Conservation (phyloP, 2,329 filamentous ascomycete species). For the Sordariomycetes sp. region DNA sequence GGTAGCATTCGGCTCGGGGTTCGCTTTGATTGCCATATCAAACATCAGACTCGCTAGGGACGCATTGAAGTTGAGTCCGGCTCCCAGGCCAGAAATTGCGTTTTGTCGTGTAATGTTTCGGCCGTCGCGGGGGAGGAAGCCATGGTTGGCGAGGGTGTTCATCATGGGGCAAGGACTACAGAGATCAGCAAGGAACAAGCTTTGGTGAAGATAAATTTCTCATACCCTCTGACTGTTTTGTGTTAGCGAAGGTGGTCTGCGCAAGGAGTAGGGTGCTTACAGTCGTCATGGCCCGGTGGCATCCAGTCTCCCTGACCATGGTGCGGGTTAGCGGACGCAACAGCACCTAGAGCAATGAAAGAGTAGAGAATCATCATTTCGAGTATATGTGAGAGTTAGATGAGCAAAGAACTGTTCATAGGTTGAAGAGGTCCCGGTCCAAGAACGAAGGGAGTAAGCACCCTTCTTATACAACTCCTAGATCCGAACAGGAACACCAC, state of each 20-base stretch:
- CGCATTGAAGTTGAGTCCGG: slow-evolving; percentile 32
- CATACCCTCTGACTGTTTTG: too few species aligned
- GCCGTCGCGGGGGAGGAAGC: slow-evolving; percentile 36
- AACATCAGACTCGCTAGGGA: slow-evolving; percentile 30
- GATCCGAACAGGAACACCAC: too few species aligned
- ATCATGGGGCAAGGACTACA: slow-evolving; percentile 39
- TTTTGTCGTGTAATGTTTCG: slow-evolving; percentile 27
- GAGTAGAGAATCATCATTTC: too few species aligned
- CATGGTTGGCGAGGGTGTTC: slow-evolving; percentile 42
- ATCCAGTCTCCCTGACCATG: background rate
- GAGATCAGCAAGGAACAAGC: slow-evolving; percentile 6
- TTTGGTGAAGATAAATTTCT: background rate
- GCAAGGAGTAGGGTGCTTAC: too few species aligned
- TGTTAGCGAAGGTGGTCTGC: too few species aligned
- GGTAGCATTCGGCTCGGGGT: slow-evolving; percentile 32
- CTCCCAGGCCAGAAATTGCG: slow-evolving; percentile 25
- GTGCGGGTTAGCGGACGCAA: too few species aligned
- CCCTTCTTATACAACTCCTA: too few species aligned
- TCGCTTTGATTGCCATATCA: slow-evolving; percentile 28
- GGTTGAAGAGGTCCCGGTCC: too few species aligned
- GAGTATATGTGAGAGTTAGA: too few species aligned
- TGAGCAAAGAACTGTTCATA: too few species aligned
- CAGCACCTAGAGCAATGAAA: too few species aligned
- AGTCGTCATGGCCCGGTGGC: background rate
- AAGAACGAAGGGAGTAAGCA: too few species aligned